These are phyloP conservation scores for Picochlorum sp. DNA, from an alignment of 139 green algal genomes.

Conservation along the genomic window DNA sequence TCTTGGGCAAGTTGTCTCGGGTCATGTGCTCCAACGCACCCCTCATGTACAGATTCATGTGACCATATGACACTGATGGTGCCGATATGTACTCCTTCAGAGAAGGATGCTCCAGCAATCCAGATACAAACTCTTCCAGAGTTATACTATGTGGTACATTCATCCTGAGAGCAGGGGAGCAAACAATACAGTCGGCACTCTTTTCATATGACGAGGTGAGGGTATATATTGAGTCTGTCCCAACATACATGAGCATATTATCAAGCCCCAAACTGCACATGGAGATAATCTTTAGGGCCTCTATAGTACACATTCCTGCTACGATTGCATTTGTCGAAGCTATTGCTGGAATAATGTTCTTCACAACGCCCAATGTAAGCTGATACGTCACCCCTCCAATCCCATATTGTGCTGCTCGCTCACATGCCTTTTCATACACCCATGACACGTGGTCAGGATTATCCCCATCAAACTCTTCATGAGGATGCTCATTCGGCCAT, in stretches of 20 bases:
- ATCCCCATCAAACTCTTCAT: conserved; percentile 90
- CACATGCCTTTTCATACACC: conserved; percentile 73
- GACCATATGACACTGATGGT: conserved; percentile 70
- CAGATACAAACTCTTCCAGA: conserved; percentile 76
- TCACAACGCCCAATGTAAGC: conserved; percentile 90
- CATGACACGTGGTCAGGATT: conserved; percentile 94
- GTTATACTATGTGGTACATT: conserved; percentile 38
- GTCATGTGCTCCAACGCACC: conserved; percentile 84
- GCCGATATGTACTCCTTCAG: conserved; percentile 51
- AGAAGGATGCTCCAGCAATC: conserved; percentile 43
- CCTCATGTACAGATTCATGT: conserved; percentile 78
- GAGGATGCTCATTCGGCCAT: conserved; percentile 70
- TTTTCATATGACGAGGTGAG: conserved; percentile 87
- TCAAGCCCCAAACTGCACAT: conserved; percentile 72
- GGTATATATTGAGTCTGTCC: conserved; percentile 88
- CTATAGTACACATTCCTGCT: conserved; percentile 78
- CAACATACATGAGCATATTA: conserved; percentile 99
- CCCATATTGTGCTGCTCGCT: conserved; percentile 72
- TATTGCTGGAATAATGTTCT: conserved; percentile 99
- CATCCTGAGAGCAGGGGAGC: conserved; percentile 76
- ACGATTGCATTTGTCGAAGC: conserved; percentile 98
- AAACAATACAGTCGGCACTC: conserved; percentile 79
- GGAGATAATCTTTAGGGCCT: conserved; percentile 93
- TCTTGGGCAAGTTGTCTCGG: conserved; percentile 62
- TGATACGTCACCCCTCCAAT: conserved; percentile 87